Evolutionary conservation across 148 eudicot genomes (phyloP).

Genomic region (Rhododendron molle): DNA sequence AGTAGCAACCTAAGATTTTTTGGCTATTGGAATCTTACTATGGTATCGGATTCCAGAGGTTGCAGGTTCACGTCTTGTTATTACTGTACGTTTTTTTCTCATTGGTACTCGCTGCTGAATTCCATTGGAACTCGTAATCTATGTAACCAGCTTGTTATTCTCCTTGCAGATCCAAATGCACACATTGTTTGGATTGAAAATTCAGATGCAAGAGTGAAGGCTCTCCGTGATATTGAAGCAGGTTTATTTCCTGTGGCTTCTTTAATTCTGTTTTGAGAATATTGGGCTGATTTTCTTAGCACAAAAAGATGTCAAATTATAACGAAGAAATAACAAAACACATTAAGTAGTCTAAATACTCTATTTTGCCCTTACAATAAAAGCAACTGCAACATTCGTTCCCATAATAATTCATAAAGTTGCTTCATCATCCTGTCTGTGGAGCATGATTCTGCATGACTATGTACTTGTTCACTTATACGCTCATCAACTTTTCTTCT

Average conservation of each 20-base stretch:
- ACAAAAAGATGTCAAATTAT: no score
- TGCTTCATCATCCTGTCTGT: background rate
- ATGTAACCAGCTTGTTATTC: background rate
- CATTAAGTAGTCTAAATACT: background rate
- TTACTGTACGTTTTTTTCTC: background rate
- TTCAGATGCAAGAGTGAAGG: constrained; percentile 65
- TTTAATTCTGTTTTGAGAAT: background rate
- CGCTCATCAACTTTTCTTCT: background rate
- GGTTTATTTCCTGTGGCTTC: constrained; percentile 36
- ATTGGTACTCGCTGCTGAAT: background rate
- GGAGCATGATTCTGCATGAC: background rate
- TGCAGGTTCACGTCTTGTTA: background rate
- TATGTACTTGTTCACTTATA: background rate
- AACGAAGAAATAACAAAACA: background rate
- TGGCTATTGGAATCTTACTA: background rate
- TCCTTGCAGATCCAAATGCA: constrained; percentile 78
- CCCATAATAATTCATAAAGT: background rate
- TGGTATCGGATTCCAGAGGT: background rate
- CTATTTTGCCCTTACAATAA: background rate
- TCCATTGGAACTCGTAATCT: background rate
- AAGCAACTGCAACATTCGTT: background rate
- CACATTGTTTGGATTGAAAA: constrained; percentile 86
- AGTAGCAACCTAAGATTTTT: background rate
- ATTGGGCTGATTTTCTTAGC: background rate
- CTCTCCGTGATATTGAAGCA: constrained; percentile 81